These are phyloP conservation scores for Agaricales sp. DNA, from an alignment of 1,284 basidiomycete species.

Conservation along the genomic window DNA sequence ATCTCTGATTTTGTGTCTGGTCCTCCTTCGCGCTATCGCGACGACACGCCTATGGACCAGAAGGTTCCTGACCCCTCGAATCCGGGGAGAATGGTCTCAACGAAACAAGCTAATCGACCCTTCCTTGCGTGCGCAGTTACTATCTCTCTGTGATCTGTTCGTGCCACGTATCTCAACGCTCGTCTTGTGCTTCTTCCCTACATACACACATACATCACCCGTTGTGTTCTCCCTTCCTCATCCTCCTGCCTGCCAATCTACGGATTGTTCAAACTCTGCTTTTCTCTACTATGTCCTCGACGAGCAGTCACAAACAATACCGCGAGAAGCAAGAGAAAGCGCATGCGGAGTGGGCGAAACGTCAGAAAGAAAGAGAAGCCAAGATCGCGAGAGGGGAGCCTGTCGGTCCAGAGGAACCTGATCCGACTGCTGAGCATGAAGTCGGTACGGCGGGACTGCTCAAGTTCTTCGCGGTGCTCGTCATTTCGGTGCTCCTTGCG, in stretches of 20 bases:
- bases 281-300: slow-evolving; percentile 9
- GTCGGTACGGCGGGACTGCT: slow-evolving; percentile 53
- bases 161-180: neutral
- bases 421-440: slow-evolving; percentile 60
- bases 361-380: slow-evolving; percentile 60
- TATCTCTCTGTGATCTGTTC: too few species aligned
- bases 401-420: slow-evolving; percentile 59
- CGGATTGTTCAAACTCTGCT: neutral
- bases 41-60: slow-evolving; percentile 20
- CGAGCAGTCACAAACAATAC: slow-evolving; percentile 56
- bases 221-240: neutral
- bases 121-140: slow-evolving; percentile 69
- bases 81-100: slow-evolving; percentile 56
- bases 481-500: slow-evolving; percentile 44
- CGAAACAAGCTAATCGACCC: slow-evolving; percentile 70
- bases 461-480: slow-evolving; percentile 52
- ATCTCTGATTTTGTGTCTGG: slow-evolving; percentile 37
- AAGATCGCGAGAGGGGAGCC: slow-evolving; percentile 65
- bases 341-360: slow-evolving; percentile 57
- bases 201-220: neutral
- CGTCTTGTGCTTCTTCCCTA: neutral
- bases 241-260: too few species aligned
- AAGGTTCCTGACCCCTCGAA: slow-evolving; percentile 46
- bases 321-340: slow-evolving; percentile 47
- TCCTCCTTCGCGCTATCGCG: slow-evolving; percentile 22